Evolutionary conservation across 2,329 filamentous ascomycete species (phyloP).

Genomic region (Zasmidium citrigriseum): DNA sequence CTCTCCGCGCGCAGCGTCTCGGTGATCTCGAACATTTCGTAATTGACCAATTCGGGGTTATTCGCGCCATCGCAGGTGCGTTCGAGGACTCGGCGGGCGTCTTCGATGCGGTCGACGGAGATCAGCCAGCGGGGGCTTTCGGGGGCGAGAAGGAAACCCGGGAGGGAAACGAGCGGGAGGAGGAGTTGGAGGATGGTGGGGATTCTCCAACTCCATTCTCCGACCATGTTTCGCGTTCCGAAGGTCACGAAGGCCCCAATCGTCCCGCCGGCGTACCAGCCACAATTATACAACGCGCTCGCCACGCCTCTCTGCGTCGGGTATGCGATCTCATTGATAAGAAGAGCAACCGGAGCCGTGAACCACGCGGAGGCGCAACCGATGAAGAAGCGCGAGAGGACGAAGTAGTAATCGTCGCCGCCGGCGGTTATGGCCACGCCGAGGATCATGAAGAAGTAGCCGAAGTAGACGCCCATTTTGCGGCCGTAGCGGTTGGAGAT

Average conservation of each 20-base stretch:
- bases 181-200: constrained; percentile 18
- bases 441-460: constrained; percentile 38
- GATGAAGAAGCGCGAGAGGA: constrained; percentile 40
- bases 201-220: constrained; percentile 24
- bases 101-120: constrained; percentile 14
- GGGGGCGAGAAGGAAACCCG: constrained; percentile 2
- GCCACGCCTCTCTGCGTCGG: constrained; percentile 40
- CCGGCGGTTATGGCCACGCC: constrained; percentile 35
- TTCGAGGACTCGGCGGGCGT: constrained; percentile 32
- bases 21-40: constrained; percentile 65
- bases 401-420: constrained; percentile 39
- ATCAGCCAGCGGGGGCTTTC: constrained; percentile 18
- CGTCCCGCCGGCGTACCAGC: constrained; percentile 32
- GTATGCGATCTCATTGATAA: constrained; percentile 50
- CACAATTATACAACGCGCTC: constrained; percentile 39
- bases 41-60: constrained; percentile 66
- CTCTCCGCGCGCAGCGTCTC: constrained; percentile 41
- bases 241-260: constrained; percentile 4
- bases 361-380: constrained; percentile 39
- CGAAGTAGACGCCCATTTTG: constrained; percentile 38
- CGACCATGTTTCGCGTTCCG: not conserved
- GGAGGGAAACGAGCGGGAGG: constrained; percentile 23
- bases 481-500: constrained; percentile 47
- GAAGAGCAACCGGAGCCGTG: constrained; percentile 35
- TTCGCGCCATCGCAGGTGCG: constrained; percentile 59